Percentiles rank a stretch among this genome's conserved stretches.
These are phyloP conservation scores for Piper longum DNA, from an alignment of 164 flowering plant genomes.

Conservation along the genomic window DNA sequence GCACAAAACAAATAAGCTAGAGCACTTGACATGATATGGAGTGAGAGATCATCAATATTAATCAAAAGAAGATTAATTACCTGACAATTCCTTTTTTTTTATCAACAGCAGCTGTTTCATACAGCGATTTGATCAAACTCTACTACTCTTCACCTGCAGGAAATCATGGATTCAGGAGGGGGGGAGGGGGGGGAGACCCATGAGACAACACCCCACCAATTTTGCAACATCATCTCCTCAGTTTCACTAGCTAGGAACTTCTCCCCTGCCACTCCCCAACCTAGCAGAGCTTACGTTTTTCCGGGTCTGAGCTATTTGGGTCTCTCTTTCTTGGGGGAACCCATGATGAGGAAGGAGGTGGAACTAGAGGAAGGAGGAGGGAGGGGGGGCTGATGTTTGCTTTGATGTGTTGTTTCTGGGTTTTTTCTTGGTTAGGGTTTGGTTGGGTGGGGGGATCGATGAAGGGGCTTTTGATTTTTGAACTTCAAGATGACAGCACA, in stretches of 20 bases:
- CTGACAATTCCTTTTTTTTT: not conserved
- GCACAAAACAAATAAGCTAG: not conserved
- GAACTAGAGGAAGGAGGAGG: conserved; percentile 8
- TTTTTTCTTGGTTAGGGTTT: conserved; percentile 24
- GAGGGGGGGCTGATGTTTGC: not conserved
- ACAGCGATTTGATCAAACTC: conserved; percentile 10
- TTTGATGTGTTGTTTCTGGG: conserved; percentile 2
- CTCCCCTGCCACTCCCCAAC: conserved; percentile 9
- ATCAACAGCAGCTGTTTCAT: not conserved
- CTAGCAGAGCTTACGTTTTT: not conserved
- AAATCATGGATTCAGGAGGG: conserved; percentile 4
- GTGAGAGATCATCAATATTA: not conserved
- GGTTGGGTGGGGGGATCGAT: conserved; percentile 36
- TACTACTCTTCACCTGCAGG: not conserved
- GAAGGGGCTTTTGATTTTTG: conserved; percentile 16
- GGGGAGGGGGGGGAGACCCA: conserved; percentile 8
- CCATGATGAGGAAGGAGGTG: conserved; percentile 14
- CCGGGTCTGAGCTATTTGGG: not conserved
- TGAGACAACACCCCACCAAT: conserved; percentile 26
- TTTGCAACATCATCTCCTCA: conserved; percentile 16
- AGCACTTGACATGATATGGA: not conserved
- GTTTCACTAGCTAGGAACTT: not conserved
- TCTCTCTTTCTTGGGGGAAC: conserved; percentile 7
- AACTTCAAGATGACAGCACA: conserved; percentile 45
- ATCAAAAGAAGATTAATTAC: not conserved